These are phyloP conservation scores for Naganishia antarctica DNA, from an alignment of 768 basidiomycete genomes.

Conservation along the genomic window DNA sequence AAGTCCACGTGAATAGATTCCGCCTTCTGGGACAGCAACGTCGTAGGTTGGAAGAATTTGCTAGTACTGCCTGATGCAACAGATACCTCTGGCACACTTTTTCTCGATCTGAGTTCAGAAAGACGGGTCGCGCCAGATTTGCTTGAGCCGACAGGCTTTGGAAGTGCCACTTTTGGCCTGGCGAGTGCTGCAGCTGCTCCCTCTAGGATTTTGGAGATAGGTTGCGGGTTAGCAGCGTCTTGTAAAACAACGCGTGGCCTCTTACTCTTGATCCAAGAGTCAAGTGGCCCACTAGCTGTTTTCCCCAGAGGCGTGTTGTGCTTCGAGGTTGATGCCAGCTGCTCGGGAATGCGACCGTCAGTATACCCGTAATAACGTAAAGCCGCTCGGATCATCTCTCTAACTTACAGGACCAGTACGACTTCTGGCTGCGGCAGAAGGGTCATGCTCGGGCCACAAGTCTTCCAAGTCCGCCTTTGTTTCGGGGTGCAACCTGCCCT, in stretches of 20 bases:
- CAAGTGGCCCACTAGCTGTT: constrained; percentile 34
- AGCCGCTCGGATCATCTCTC: not conserved
- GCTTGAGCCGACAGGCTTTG: constrained; percentile 37
- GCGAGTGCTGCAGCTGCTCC: constrained; percentile 3
- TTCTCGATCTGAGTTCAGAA: constrained; percentile 34
- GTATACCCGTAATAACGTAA: not conserved
- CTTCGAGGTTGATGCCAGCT: constrained; percentile 14
- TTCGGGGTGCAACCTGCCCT: constrained; percentile 45
- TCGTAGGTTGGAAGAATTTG: constrained; percentile 3
- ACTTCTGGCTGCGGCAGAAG: not conserved
- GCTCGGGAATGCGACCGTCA: not conserved
- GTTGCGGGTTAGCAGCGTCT: not conserved
- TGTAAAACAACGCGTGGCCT: not conserved
- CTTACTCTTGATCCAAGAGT: constrained; percentile 44
- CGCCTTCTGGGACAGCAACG: not conserved
- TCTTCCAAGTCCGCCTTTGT: constrained; percentile 41
- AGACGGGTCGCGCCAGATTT: constrained; percentile 40
- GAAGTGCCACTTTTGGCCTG: constrained; percentile 25
- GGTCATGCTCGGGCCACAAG: constrained; percentile 43
- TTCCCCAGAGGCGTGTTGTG: not conserved
- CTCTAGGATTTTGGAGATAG: not conserved
- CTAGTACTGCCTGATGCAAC: constrained; percentile 4
- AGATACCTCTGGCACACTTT: not conserved
- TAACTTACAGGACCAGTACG: constrained; percentile 5
- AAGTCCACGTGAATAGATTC: constrained; percentile 7